Evolutionary conservation across 2,329 filamentous ascomycete species (phyloP).

Genomic region (Aspergillus quadrilineatus): DNA sequence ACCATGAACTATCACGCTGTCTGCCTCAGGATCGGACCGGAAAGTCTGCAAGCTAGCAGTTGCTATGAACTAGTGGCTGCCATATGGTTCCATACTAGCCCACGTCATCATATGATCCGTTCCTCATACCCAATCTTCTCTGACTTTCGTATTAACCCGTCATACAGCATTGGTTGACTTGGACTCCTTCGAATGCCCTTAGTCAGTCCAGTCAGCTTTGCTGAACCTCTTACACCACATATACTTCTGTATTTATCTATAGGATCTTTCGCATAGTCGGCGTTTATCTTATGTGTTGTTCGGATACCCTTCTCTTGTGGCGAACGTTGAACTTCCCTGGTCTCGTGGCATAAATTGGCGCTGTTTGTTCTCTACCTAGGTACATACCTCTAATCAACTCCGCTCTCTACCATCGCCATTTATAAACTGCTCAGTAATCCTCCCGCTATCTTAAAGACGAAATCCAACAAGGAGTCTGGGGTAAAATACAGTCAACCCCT

Average conservation of each 20-base stretch:
- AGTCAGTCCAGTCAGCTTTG: background rate
- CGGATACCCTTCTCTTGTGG: constrained; percentile 13
- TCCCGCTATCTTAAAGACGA: constrained; percentile 2
- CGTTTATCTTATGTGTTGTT: background rate
- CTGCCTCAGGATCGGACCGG: background rate
- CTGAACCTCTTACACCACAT: background rate
- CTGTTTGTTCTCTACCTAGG: background rate
- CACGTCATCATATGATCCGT: background rate
- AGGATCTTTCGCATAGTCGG: constrained; percentile 4
- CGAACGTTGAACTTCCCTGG: background rate
- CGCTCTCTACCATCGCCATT: constrained; percentile 6
- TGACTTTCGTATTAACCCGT: background rate
- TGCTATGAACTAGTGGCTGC: background rate
- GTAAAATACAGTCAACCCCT: constrained; percentile 43
- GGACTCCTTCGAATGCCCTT: background rate
- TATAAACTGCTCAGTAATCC: background rate
- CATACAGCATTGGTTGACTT: background rate
- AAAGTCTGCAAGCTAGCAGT: background rate
- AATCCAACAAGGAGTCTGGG: background rate
- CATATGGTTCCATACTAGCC: background rate
- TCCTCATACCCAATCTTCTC: background rate
- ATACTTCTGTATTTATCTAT: constrained; percentile 3
- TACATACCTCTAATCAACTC: constrained; percentile 16
- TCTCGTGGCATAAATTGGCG: constrained; percentile 1
- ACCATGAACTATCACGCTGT: background rate